Base-by-base conservation (phyloP, 1,139 yeast species). In the Spencermartinsiella ligniputridi region DNA sequence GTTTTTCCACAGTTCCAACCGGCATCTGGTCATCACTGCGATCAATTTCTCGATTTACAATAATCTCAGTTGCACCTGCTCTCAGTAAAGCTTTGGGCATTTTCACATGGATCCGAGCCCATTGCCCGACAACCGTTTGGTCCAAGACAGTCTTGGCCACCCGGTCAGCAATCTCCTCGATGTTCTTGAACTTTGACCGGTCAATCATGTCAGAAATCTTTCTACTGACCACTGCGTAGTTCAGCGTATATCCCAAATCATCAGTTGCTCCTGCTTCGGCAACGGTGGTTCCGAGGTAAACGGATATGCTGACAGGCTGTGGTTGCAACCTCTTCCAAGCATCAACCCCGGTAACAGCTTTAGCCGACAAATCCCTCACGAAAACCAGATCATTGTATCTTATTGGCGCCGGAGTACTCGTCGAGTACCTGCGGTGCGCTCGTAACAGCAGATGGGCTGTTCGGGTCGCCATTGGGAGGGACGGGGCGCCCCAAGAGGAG, bases 151-250 rank as follows among this genome's bases (percentile, higher is more conserved):
- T 71, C 3, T 68, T 62, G 18, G 78, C 63, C 1, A 83, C 72
- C 2, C 69, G 63, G 47, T 73, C 75, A 1, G 84, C 88, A n/a
- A 87, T 71, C 21, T 74, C 75, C 77, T 74, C 57, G 67, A 71
- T 71, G 71, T 83, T 78, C 41, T 63, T 62, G 52, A 64, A 70
- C 46, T 69, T 71, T 52, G 74, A 66, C 2, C 64, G 50, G 46
- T 70, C 76, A 58, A 82, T 75, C 54, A 64, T 74, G n/a, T 72
- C 70, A 33, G 75, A 63, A 30, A 86, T 69, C 40, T 79, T 78
- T 42, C 88, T 70, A 2, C 90, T 79, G 12, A 90, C 76, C 11
- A 81, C 90, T 1, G 96, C 97, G 64, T 90, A 90, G 64, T 89
- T 90, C 52, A 90, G 74, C 3, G 96, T 84, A 59, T 84, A 80